A percentile compares a stretch with the other conserved stretches of the same genome.
phyloP scores from a whole-genome alignment of 106 monocot species.

The Dendrobium catenatum region DNA sequence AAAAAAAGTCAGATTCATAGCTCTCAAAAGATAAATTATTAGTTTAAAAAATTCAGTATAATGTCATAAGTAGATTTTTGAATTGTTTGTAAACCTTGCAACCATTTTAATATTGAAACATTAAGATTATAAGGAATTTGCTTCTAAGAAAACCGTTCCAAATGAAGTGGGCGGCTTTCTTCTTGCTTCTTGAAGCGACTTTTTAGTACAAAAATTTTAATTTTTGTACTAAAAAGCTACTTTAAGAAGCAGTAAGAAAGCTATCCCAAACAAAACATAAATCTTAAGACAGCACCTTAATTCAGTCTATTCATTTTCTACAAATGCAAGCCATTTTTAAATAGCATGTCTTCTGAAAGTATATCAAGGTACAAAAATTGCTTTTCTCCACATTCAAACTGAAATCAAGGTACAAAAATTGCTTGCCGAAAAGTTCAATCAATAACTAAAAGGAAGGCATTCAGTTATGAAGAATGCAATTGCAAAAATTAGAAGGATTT shows the following conservation, averaged over 20 bases:
- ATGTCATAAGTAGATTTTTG: background rate
- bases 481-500: background rate
- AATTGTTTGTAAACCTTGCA: too few relatives aligned
- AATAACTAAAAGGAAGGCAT: background rate
- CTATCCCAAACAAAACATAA: background rate
- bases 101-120: background rate
- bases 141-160: too few relatives aligned
- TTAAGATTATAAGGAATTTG: background rate
- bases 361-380: background rate
- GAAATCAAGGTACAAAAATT: background rate
- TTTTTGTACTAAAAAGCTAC: too few relatives aligned
- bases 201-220: too few relatives aligned
- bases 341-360: background rate
- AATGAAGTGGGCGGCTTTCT: too few relatives aligned
- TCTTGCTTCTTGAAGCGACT: too few relatives aligned
- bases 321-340: background rate
- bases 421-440: background rate
- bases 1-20: background rate
- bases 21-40: background rate
- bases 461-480: background rate
- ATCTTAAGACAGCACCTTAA: background rate
- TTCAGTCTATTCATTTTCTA: background rate
- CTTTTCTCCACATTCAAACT: background rate
- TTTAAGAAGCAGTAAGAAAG: too few relatives aligned
- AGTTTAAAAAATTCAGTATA: background rate